Evolutionary conservation across 768 basidiomycete genomes (phyloP).

Genomic region (Pleurotus sapidus): DNA sequence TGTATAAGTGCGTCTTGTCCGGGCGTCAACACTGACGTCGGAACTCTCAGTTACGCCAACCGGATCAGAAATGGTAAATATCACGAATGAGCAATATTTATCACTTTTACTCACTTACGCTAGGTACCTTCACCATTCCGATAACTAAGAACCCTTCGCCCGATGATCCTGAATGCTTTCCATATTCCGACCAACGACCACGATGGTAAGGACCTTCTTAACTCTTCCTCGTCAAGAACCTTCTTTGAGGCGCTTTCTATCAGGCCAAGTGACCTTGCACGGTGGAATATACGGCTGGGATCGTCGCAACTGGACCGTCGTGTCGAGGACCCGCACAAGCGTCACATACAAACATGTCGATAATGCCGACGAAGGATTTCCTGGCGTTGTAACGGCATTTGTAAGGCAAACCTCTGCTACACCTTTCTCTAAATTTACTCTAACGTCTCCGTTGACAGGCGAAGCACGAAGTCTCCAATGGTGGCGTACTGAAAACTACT

Average conservation of each 20-base stretch:
- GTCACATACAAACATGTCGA: constrained; percentile 55
- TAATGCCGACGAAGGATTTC: constrained; percentile 51
- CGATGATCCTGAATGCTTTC: constrained; percentile 39
- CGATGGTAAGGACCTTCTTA: constrained; percentile 32
- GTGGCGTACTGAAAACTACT: constrained; percentile 37
- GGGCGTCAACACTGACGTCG: too few relatives aligned
- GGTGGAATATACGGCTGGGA: constrained; percentile 59
- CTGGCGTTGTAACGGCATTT: constrained; percentile 41
- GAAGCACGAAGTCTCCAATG: constrained; percentile 43
- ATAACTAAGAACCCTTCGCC: constrained; percentile 43
- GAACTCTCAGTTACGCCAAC: constrained; percentile 41
- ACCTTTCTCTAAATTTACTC: neutral
- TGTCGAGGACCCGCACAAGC: constrained; percentile 36
- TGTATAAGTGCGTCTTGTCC: too few relatives aligned
- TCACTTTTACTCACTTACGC: neutral
- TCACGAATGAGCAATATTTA: neutral
- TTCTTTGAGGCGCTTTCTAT: neutral
- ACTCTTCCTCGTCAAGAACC: too few relatives aligned
- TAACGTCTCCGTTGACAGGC: constrained; percentile 24
- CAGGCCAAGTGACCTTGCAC: constrained; percentile 46
- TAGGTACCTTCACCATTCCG: constrained; percentile 53
- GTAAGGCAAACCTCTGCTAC: constrained; percentile 21
- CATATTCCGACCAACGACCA: constrained; percentile 51
- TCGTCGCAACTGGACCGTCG: constrained; percentile 52
- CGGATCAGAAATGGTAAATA: constrained; percentile 45